Conservation (phyloP, 305 asterid genomes). For the Vinca major region DNA sequence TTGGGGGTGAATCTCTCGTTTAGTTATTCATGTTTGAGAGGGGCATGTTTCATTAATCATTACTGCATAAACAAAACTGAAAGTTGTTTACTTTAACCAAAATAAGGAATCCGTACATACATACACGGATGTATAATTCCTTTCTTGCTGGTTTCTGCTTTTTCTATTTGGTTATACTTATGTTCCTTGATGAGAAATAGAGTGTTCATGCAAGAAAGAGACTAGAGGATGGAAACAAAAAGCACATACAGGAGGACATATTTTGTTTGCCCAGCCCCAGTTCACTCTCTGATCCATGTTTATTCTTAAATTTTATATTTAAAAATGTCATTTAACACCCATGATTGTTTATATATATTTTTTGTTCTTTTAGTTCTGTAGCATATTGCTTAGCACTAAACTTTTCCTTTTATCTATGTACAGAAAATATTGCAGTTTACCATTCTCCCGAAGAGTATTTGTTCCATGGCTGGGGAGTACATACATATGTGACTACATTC, state of each 20-base stretch:
- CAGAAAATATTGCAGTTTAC: slow-evolving; percentile 53
- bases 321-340: neutral
- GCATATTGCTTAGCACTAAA: slow-evolving; percentile 17
- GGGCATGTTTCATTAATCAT: too few species aligned
- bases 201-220: neutral
- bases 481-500: slow-evolving; percentile 81
- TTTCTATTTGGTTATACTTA: neutral
- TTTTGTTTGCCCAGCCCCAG: too few species aligned
- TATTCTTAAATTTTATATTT: neutral
- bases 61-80: too few species aligned
- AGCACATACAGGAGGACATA: too few species aligned
- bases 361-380: slow-evolving; percentile 15
- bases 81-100: too few species aligned
- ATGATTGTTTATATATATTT: neutral
- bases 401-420: slow-evolving; percentile 13
- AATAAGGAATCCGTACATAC: too few species aligned
- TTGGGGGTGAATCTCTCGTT: too few species aligned
- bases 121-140: too few species aligned
- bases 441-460: slow-evolving; percentile 81
- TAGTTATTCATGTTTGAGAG: too few species aligned
- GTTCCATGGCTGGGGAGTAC: slow-evolving; percentile 81
- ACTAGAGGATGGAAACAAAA: neutral
- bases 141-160: neutral
- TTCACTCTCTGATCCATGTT: neutral
- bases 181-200: neutral